Evolutionary conservation across 2,329 filamentous ascomycete genomes (phyloP), one percentile per base, ranked within the genome.

Genomic region (Claviceps fusiformis): DNA sequence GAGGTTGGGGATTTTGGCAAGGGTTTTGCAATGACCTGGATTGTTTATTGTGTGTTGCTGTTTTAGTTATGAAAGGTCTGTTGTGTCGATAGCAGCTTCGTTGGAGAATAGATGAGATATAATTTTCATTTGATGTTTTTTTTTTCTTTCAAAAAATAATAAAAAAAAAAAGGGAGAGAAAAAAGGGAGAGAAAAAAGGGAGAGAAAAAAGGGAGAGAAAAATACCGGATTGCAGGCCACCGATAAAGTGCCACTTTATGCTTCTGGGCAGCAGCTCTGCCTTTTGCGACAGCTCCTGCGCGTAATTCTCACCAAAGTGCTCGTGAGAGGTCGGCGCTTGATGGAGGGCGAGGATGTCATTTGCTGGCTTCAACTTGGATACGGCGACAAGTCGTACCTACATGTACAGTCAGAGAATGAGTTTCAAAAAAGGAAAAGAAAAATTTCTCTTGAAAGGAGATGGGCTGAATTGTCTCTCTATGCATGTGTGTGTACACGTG

Each of bases 291-390:
- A 98, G 80, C 70, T 98, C 93, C 71, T 92, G 87, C 4, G 86
- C 79, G 73, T 98, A 98, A 75, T 98, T 98, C 73, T 98, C 93
- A 63, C 93, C 93, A 69, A 97, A 97, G 72, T 98, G 89, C 19
- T 76, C 62, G 54, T 91, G 87, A 1, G 73, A 69, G 35, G 73
- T 68, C 1, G 78, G 75, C 0, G 75, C 70, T 62, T 80, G 76
- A 72, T 95, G 86, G 1, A 98, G 80, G 35, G 90, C 86, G 55
- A 95, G 77, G 63, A 98, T 87, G 69, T 98, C 93, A 64, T 87
- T 87, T 57, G 85, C 89, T 15, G 93, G 92, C 73, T 98, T 97
- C 61, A 96, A 78, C 71, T 98, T 98, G 45, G 91, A 96, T 52
- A 98, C 93, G 33, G 93, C 92, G 46, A 98, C 90, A 44, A 98